These are phyloP conservation scores for Fusarium sp. DNA, from an alignment of 2,329 filamentous ascomycete species.

Conservation along the genomic window DNA sequence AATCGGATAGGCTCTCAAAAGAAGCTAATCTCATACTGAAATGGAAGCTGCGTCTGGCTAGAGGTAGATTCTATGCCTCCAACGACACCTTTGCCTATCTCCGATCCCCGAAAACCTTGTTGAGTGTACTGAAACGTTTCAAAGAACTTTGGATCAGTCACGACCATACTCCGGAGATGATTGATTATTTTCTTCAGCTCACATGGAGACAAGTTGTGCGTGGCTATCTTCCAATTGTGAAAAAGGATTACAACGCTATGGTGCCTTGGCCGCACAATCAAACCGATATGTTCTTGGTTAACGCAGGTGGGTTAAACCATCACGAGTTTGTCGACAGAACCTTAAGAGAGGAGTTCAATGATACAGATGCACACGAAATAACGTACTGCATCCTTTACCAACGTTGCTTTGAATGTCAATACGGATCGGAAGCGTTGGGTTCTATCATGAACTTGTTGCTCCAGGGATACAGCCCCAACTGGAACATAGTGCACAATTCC, in stretches of 20 bases:
- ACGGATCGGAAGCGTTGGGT: background rate
- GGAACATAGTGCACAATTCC: background rate
- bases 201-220: background rate
- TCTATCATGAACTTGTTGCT: background rate
- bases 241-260: background rate
- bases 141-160: too few relatives aligned
- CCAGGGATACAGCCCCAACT: background rate
- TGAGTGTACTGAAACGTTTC: too few relatives aligned
- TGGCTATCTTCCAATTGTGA: background rate
- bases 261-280: background rate
- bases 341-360: background rate
- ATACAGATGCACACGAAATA: background rate
- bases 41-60: background rate
- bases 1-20: background rate
- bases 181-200: background rate
- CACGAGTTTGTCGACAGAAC: background rate
- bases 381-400: background rate
- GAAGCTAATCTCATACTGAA: background rate
- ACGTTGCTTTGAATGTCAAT: too few relatives aligned
- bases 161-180: background rate
- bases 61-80: background rate
- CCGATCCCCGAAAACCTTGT: too few relatives aligned
- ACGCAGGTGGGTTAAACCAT: background rate
- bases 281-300: background rate
- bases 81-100: too few relatives aligned